phyloP scores from a whole-genome alignment of 2,329 filamentous ascomycete species.

The Fusarium tuaranense region DNA sequence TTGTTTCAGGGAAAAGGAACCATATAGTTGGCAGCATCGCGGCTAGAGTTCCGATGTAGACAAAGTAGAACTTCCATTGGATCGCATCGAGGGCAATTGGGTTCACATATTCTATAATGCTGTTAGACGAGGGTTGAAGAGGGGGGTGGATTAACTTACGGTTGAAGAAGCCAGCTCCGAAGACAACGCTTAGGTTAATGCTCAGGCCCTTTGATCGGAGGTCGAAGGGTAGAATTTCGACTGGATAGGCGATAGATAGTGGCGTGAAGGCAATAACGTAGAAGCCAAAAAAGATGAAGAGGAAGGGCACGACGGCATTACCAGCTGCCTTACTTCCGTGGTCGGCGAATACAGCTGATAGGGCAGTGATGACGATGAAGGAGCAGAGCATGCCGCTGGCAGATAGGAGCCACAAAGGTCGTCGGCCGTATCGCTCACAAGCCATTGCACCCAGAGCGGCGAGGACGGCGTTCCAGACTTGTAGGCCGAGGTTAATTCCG shows the following conservation, averaged over 20 bases:
- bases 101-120: slow-evolving; percentile 22
- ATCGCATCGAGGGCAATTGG: slow-evolving; percentile 28
- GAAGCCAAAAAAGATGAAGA: slow-evolving; percentile 31
- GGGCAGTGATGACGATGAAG: slow-evolving; percentile 20
- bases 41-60: slow-evolving; percentile 22
- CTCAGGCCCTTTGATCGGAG: slow-evolving; percentile 26
- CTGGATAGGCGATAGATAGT: slow-evolving; percentile 13
- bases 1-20: slow-evolving; percentile 32
- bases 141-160: background rate
- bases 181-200: slow-evolving; percentile 20
- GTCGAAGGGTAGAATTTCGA: slow-evolving; percentile 27
- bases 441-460: slow-evolving; percentile 18
- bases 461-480: slow-evolving; percentile 23
- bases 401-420: slow-evolving; percentile 12
- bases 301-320: slow-evolving; percentile 15
- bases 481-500: slow-evolving; percentile 19
- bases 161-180: slow-evolving; percentile 21
- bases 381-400: slow-evolving; percentile 21
- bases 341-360: slow-evolving; percentile 17
- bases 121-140: background rate
- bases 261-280: slow-evolving; percentile 31
- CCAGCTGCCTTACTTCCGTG: slow-evolving; percentile 8
- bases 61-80: slow-evolving; percentile 27
- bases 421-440: slow-evolving; percentile 21
- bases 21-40: slow-evolving; percentile 12